Percentiles rank a stretch among this genome's conserved stretches.
Evolutionary conservation across 495 filamentous ascomycete genomes (phyloP).

Genomic region (Halenospora varia): DNA sequence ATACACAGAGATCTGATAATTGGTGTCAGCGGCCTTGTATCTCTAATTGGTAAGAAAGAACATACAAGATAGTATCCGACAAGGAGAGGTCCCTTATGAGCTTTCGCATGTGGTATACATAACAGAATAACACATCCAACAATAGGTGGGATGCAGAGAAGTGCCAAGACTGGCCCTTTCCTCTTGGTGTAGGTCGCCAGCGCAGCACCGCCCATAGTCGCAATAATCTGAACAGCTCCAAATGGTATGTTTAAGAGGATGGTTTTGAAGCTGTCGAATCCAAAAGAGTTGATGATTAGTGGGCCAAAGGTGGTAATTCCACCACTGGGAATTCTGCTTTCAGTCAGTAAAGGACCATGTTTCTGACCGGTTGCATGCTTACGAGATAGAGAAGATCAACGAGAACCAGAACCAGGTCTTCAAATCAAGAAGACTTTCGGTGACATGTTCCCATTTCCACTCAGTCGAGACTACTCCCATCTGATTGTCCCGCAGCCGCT

Average conservation of each 20-base stretch:
- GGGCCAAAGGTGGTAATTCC: slow-evolving; percentile 61
- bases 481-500: slow-evolving; percentile 58
- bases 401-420: slow-evolving; percentile 69
- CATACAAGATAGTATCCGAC: slow-evolving; percentile 53
- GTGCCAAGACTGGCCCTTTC: slow-evolving; percentile 50
- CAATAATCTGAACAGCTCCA: slow-evolving; percentile 55
- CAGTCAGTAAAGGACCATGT: neutral
- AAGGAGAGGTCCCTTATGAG: slow-evolving; percentile 45
- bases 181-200: slow-evolving; percentile 48
- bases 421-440: slow-evolving; percentile 55
- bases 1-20: slow-evolving; percentile 49
- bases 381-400: slow-evolving; percentile 40
- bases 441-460: slow-evolving; percentile 61
- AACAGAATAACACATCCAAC: slow-evolving; percentile 53
- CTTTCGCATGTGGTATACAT: slow-evolving; percentile 38
- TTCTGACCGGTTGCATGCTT: slow-evolving; percentile 18
- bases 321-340: slow-evolving; percentile 50
- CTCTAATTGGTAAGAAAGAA: no score
- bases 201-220: slow-evolving; percentile 53
- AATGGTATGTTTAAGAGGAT: slow-evolving; percentile 63
- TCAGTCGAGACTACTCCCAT: slow-evolving; percentile 53
- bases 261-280: slow-evolving; percentile 52
- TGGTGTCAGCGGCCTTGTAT: no score
- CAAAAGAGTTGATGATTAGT: slow-evolving; percentile 56
- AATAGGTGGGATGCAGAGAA: slow-evolving; percentile 55